Evolutionary conservation across 768 basidiomycete species (phyloP).

Genomic region (Suillus ampliporus): DNA sequence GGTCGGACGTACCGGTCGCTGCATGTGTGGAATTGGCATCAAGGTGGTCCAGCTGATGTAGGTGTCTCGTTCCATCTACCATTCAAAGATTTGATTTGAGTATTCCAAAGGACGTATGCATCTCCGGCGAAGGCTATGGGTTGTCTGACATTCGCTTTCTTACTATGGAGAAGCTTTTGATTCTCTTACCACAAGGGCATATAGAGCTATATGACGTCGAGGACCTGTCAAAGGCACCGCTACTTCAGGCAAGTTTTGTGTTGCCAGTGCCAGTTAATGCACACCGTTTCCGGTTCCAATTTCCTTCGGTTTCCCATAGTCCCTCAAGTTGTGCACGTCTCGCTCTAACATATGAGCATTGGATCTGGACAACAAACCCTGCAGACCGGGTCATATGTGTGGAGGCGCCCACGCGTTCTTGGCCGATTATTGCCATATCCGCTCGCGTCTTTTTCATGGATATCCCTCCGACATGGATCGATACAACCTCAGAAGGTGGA

Average conservation of each 20-base stretch:
- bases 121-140: background rate
- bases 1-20: background rate
- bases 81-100: background rate
- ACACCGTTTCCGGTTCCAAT: background rate
- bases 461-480: background rate
- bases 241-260: background rate
- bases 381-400: background rate
- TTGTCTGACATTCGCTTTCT: background rate
- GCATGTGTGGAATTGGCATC: background rate
- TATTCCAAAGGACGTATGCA: background rate
- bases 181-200: background rate
- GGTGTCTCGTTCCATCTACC: background rate
- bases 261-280: background rate
- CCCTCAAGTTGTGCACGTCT: background rate
- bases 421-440: background rate
- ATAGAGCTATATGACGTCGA: background rate
- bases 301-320: background rate
- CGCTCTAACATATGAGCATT: background rate
- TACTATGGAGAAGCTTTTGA: no score
- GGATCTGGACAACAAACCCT: background rate
- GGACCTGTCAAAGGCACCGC: background rate
- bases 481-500: background rate
- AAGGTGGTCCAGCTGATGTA: background rate
- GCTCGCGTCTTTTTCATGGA: background rate
- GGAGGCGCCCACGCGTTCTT: background rate